These are phyloP conservation scores for Termitomyces sp. DNA, from an alignment of 768 basidiomycete genomes.

Conservation along the genomic window DNA sequence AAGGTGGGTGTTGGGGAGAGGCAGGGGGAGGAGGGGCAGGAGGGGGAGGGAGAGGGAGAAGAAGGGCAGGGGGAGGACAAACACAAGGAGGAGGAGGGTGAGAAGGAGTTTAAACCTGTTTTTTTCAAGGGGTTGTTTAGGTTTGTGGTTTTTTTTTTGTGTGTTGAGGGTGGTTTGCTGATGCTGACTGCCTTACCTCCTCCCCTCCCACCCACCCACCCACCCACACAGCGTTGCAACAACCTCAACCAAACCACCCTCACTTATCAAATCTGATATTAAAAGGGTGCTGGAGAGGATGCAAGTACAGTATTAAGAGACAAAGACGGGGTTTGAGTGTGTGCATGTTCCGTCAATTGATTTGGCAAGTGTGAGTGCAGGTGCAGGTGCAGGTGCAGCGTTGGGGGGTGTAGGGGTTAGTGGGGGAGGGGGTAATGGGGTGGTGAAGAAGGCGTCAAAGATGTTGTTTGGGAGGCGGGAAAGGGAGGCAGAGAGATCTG, in stretches of 20 bases:
- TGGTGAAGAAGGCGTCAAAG: constrained; percentile 75
- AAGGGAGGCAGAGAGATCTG: constrained; percentile 25
- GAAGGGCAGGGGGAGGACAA: too few relatives aligned
- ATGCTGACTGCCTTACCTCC: too few relatives aligned
- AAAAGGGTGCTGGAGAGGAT: constrained; percentile 85
- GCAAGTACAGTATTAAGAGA: constrained; percentile 93
- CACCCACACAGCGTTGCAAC: constrained; percentile 85
- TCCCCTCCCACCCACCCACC: too few relatives aligned
- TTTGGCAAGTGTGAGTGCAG: too few relatives aligned
- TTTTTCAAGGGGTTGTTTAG: constrained; percentile 96
- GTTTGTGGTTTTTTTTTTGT: constrained; percentile 39
- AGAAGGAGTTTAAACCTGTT: constrained; percentile 88
- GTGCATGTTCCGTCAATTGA: constrained; percentile 95
- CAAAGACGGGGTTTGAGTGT: constrained; percentile 91
- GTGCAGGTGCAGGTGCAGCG: too few relatives aligned
- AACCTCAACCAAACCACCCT: constrained; percentile 86
- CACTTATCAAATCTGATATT: constrained; percentile 81
- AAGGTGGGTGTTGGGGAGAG: too few relatives aligned
- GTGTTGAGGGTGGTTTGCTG: neutral
- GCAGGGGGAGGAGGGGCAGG: neutral
- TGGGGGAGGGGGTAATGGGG: too few relatives aligned
- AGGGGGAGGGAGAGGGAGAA: constrained; percentile 40
- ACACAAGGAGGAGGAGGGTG: constrained; percentile 47
- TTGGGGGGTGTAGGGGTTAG: too few relatives aligned
- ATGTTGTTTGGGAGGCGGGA: constrained; percentile 66